These are phyloP conservation scores for Nitzschia putrida DNA, from an alignment of 108 stramenopile species.

Conservation along the genomic window DNA sequence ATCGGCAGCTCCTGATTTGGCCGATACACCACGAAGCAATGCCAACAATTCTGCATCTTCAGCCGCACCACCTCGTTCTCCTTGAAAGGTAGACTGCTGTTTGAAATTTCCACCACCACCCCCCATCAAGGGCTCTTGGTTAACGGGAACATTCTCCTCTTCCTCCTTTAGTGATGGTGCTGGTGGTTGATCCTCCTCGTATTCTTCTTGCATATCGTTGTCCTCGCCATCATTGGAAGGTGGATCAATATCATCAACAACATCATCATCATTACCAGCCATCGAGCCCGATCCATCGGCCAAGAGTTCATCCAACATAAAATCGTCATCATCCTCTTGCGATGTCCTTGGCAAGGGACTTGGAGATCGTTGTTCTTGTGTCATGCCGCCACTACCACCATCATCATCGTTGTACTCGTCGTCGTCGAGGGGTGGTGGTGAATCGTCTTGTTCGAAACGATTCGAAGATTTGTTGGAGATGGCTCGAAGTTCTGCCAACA, in stretches of 20 bases:
- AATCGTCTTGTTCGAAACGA: no score
- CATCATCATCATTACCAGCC: constrained; percentile 12
- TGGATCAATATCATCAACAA: background rate
- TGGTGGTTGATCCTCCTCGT: no score
- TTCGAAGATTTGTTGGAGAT: constrained; percentile 56
- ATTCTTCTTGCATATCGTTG: no score
- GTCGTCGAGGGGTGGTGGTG: background rate
- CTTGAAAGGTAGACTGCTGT: constrained; percentile 52
- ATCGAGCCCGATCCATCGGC: no score
- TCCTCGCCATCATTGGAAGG: no score
- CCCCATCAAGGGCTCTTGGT: background rate
- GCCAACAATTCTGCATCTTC: constrained; percentile 80
- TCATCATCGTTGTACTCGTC: constrained; percentile 10
- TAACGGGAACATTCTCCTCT: no score
- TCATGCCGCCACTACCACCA: no score
- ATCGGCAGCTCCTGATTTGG: constrained; percentile 44
- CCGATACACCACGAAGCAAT: constrained; percentile 61
- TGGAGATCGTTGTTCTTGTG: background rate
- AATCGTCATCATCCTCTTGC: background rate
- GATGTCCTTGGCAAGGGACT: background rate
- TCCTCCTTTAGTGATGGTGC: no score
- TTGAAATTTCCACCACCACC: constrained; percentile 38
- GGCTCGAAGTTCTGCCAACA: constrained; percentile 67
- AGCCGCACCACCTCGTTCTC: constrained; percentile 75
- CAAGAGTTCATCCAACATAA: constrained; percentile 1